Evolutionary conservation across 257 asterid genomes (phyloP).

Genomic region (Cordia subcordata): DNA sequence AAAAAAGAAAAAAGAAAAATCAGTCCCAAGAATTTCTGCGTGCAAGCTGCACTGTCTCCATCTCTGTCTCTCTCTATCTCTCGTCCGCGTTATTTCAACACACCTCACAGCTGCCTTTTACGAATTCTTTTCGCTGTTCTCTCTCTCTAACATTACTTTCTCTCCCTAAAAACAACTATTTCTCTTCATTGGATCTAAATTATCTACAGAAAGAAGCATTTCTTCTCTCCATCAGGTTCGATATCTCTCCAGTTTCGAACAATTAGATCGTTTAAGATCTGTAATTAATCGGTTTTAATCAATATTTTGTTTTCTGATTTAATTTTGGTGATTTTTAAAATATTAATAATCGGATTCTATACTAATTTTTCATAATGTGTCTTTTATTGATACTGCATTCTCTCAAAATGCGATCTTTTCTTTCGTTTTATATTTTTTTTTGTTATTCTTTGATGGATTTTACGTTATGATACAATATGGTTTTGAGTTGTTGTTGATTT

Average conservation of each 20-base stretch:
- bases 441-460: background rate
- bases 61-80: constrained; percentile 21
- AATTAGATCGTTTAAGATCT: constrained; percentile 1
- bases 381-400: no score
- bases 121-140: constrained; percentile 1
- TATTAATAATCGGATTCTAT: no score
- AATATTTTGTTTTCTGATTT: no score
- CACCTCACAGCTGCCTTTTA: constrained; percentile 3
- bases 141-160: constrained; percentile 1
- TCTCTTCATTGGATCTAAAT: background rate
- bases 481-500: background rate
- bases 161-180: background rate
- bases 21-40: constrained; percentile 7
- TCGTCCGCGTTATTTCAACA: background rate
- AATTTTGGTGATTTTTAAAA: background rate
- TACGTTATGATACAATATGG: background rate
- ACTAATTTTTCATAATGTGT: constrained; percentile 1
- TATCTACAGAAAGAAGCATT: background rate
- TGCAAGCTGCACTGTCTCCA: constrained; percentile 29
- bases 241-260: background rate
- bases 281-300: background rate
- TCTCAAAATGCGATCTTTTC: background rate
- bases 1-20: background rate
- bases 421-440: background rate
- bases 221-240: background rate